These are phyloP conservation scores for Austroboletus olivaceoglutinosus DNA, from an alignment of 1,284 basidiomycete genomes.

Conservation along the genomic window DNA sequence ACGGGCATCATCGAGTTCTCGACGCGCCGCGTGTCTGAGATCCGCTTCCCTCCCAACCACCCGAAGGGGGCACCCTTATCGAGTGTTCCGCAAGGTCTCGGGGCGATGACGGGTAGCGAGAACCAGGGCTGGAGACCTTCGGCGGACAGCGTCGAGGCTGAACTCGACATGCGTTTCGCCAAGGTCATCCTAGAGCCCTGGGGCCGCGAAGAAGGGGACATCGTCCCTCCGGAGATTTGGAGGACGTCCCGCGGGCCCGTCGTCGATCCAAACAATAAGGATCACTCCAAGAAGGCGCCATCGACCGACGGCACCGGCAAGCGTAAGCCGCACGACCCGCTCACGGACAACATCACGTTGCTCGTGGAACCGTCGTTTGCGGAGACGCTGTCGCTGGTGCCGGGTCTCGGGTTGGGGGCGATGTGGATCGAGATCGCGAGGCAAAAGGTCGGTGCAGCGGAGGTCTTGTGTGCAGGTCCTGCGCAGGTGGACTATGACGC, in stretches of 20 bases:
- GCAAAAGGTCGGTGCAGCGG: conserved; percentile 23
- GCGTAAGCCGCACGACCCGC: conserved; percentile 45
- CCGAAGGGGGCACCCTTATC: conserved; percentile 2
- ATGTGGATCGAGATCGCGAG: conserved; percentile 62
- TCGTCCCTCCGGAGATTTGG: conserved; percentile 39
- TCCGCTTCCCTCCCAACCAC: conserved; percentile 29
- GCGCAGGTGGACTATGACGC: not conserved
- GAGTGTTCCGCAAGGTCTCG: not conserved
- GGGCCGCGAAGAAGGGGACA: conserved; percentile 45
- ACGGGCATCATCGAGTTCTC: conserved; percentile 52
- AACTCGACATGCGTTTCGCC: conserved; percentile 46
- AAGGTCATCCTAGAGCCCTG: conserved; percentile 56
- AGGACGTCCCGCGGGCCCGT: conserved; percentile 44
- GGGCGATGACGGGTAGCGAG: not conserved
- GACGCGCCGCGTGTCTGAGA: conserved; percentile 41
- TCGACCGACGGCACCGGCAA: not conserved
- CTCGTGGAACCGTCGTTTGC: conserved; percentile 48
- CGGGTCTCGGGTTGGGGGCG: conserved; percentile 45
- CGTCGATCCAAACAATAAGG: no score
- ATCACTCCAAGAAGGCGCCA: conserved; percentile 1
- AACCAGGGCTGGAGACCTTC: conserved; percentile 24
- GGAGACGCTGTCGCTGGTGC: conserved; percentile 46
- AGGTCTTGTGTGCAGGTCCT: not conserved
- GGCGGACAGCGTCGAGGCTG: conserved; percentile 48
- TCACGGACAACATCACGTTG: conserved; percentile 53